Evolutionary conservation across 495 filamentous ascomycete species (phyloP).

Genomic region (Parathielavia appendiculata): DNA sequence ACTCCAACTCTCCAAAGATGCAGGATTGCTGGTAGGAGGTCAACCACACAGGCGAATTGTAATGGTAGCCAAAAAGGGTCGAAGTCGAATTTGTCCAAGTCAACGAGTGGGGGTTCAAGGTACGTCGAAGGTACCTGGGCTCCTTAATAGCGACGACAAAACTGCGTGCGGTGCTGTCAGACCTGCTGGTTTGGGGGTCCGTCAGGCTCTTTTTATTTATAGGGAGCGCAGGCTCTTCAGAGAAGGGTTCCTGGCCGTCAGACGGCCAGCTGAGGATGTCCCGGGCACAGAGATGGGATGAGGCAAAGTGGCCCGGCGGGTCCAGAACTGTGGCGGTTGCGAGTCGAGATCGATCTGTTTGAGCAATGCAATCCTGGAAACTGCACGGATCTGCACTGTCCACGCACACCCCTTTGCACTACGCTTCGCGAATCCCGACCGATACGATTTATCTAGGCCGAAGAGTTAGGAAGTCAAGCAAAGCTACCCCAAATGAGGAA

Average conservation of each 20-base stretch:
- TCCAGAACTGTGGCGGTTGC: slow-evolving; percentile 23
- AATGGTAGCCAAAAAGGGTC: slow-evolving; percentile 4
- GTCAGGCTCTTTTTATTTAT: slow-evolving; percentile 32
- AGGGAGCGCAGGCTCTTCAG: not conserved
- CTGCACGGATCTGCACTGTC: slow-evolving; percentile 9
- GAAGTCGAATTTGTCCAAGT: not conserved
- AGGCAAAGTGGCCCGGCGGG: slow-evolving; percentile 26
- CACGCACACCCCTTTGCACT: slow-evolving; percentile 9
- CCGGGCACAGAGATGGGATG: slow-evolving; percentile 19
- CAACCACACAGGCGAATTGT: slow-evolving; percentile 14
- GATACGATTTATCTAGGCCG: slow-evolving; percentile 2
- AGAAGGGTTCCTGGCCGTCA: slow-evolving; percentile 7
- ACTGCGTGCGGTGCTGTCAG: slow-evolving; percentile 23
- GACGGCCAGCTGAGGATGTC: slow-evolving; percentile 4
- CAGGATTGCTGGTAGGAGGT: slow-evolving; percentile 7
- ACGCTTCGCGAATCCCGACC: slow-evolving; percentile 5
- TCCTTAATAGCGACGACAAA: slow-evolving; percentile 41
- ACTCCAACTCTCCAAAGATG: slow-evolving; percentile 1
- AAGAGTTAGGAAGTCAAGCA: not conserved
- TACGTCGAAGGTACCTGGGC: slow-evolving; percentile 33
- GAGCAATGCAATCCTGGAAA: slow-evolving; percentile 12
- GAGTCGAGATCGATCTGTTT: slow-evolving; percentile 32
- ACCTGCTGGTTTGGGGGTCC: slow-evolving; percentile 20
- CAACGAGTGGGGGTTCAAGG: slow-evolving; percentile 19
- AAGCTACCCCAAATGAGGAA: not conserved